Conservation (phyloP, 1,284 basidiomycete species). For the Heterobasidion occidentale region DNA sequence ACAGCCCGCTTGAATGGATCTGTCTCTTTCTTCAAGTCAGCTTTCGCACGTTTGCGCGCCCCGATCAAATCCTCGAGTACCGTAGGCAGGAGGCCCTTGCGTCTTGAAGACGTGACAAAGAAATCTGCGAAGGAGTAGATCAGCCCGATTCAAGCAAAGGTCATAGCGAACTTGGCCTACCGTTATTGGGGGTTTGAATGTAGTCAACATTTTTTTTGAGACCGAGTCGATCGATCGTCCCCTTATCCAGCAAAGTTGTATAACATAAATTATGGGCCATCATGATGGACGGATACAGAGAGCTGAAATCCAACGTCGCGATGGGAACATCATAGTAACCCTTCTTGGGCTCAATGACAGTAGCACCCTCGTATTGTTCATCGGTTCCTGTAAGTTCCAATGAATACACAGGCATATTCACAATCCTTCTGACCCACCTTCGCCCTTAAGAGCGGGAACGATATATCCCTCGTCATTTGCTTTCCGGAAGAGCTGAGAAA, state of each 20-base stretch:
- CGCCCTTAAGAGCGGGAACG: constrained; percentile 75
- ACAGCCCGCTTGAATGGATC: constrained; percentile 95
- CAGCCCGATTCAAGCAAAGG: neutral
- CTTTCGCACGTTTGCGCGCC: constrained; percentile 88
- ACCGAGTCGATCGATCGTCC: constrained; percentile 66
- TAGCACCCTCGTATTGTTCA: constrained; percentile 95
- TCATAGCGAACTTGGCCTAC: constrained; percentile 32
- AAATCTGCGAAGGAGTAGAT: constrained; percentile 47
- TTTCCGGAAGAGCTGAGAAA: constrained; percentile 87
- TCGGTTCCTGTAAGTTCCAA: constrained; percentile 53
- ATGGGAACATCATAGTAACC: constrained; percentile 94
- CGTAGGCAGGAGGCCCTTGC: constrained; percentile 87
- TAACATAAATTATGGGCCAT: constrained; percentile 99
- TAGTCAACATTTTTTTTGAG: constrained; percentile 85
- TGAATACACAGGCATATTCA: neutral
- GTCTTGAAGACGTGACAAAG: constrained; percentile 64
- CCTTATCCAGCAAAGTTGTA: constrained; percentile 81
- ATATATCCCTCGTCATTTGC: constrained; percentile 86
- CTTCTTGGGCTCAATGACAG: constrained; percentile 90
- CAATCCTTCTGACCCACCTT: constrained; percentile 41
- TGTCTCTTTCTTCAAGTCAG: constrained; percentile 89
- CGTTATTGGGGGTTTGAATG: constrained; percentile 87
- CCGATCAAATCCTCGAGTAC: constrained; percentile 88
- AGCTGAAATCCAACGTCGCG: constrained; percentile 94
- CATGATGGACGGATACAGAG: constrained; percentile 97